Conservation (phyloP, 2,329 filamentous ascomycete genomes). For the Pezicula carpinea region DNA sequence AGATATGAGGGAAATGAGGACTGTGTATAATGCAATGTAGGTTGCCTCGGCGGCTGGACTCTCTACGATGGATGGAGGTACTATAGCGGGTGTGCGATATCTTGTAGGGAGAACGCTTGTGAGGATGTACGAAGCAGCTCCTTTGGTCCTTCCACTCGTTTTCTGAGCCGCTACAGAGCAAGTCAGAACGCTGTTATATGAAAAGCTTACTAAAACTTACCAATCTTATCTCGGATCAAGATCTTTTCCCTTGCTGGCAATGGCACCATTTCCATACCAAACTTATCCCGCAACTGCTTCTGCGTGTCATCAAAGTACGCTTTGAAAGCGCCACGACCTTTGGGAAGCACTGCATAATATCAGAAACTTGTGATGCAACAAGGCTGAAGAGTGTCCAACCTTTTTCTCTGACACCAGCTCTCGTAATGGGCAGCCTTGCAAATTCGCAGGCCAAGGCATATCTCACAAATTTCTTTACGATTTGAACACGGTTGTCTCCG, state of each 20-base stretch:
- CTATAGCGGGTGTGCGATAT: constrained; percentile 63
- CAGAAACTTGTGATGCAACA: not conserved
- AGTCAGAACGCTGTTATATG: not conserved
- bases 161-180: constrained; percentile 28
- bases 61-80: constrained; percentile 63
- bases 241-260: constrained; percentile 77
- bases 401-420: constrained; percentile 60
- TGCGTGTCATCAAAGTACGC: constrained; percentile 75
- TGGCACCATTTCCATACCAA: constrained; percentile 92
- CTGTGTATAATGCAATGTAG: constrained; percentile 77
- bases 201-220: constrained; percentile 36
- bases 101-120: constrained; percentile 63
- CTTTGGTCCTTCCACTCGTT: constrained; percentile 42
- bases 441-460: constrained; percentile 65
- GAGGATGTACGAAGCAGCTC: constrained; percentile 72
- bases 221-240: constrained; percentile 74
- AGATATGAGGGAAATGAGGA: constrained; percentile 72
- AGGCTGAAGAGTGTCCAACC: constrained; percentile 34
- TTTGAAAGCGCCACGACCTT: constrained; percentile 59
- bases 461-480: constrained; percentile 64
- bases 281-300: constrained; percentile 60
- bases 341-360: not conserved
- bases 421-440: constrained; percentile 52
- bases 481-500: constrained; percentile 34
- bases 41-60: constrained; percentile 66